These are phyloP conservation scores for Corynespora cassiicola DNA, from an alignment of 2,329 filamentous ascomycete species.

Conservation along the genomic window DNA sequence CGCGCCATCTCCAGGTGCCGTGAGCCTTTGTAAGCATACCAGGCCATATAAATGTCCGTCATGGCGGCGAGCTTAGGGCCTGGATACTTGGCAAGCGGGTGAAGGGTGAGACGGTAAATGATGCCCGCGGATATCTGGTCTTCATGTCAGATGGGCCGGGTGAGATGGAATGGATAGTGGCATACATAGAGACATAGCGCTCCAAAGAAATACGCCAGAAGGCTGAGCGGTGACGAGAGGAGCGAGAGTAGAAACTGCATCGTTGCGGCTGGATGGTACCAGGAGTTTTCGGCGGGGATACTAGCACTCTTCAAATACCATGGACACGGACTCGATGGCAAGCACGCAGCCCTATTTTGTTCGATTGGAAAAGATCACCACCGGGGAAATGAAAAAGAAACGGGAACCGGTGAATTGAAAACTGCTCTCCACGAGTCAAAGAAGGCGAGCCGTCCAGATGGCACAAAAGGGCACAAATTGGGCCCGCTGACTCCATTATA, in stretches of 20 bases:
- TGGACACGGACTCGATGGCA: no score
- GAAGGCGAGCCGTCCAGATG: not conserved
- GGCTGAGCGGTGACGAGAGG: constrained; percentile 30
- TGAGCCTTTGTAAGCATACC: constrained; percentile 77
- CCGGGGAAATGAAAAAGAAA: no score
- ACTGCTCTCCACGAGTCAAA: not conserved
- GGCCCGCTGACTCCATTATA: constrained; percentile 8
- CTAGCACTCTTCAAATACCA: not conserved
- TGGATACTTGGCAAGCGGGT: constrained; percentile 52
- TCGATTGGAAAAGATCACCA: no score
- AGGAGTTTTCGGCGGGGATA: not conserved
- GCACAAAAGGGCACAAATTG: not conserved
- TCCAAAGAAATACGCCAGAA: constrained; percentile 32
- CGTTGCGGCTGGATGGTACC: no score
- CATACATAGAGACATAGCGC: constrained; percentile 32
- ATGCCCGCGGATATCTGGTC: constrained; percentile 31
- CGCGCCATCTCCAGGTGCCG: constrained; percentile 76
- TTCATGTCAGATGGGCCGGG: constrained; percentile 9
- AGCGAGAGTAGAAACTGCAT: constrained; percentile 33
- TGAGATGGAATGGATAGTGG: not conserved
- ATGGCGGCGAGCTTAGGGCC: constrained; percentile 49
- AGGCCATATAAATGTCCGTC: constrained; percentile 53
- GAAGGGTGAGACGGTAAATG: constrained; percentile 50
- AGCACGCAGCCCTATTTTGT: no score
- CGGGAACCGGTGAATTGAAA: not conserved